Conservation (phyloP, 768 basidiomycete species). For the Auricularia heimuer region DNA sequence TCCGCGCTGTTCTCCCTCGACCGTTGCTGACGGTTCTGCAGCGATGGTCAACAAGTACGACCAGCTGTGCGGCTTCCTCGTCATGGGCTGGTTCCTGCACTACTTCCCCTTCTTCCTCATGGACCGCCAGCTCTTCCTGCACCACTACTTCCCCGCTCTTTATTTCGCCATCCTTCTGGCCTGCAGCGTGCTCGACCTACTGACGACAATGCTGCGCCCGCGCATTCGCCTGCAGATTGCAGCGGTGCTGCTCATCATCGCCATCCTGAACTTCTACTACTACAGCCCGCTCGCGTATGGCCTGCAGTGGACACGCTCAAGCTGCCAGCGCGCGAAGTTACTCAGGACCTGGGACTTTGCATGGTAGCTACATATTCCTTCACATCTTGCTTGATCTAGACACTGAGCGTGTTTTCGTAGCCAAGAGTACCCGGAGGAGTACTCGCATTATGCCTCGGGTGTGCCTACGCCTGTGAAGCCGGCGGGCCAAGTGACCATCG, state of each 20-base stretch:
- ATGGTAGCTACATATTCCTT: slow-evolving; percentile 40
- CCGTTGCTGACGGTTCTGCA: slow-evolving; percentile 21
- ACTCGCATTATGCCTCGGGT: slow-evolving; percentile 41
- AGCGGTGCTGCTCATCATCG: slow-evolving; percentile 58
- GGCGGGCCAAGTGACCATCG: slow-evolving; percentile 33
- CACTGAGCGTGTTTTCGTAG: slow-evolving; percentile 22
- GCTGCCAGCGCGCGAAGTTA: slow-evolving; percentile 75
- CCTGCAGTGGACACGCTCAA: slow-evolving; percentile 69
- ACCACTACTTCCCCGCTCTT: slow-evolving; percentile 97
- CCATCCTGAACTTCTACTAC: slow-evolving; percentile 66
- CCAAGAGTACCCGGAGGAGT: slow-evolving; percentile 61
- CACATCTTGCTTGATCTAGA: too few species aligned
- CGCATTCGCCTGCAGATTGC: slow-evolving; percentile 73
- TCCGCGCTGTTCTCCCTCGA: background rate
- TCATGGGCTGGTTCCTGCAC: slow-evolving; percentile 85
- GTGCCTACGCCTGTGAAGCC: slow-evolving; percentile 31
- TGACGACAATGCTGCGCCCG: slow-evolving; percentile 70
- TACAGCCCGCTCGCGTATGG: slow-evolving; percentile 83
- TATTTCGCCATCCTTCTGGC: slow-evolving; percentile 81
- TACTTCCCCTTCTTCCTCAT: slow-evolving; percentile 98
- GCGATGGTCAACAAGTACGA: slow-evolving; percentile 91
- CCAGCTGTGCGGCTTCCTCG: slow-evolving; percentile 79
- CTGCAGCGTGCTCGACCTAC: slow-evolving; percentile 72
- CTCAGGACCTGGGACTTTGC: slow-evolving; percentile 93
- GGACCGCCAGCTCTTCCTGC: slow-evolving; percentile 92